Evolutionary conservation across 176 grass and related monocot species (phyloP), one percentile per base, ranked within the genome.

Genomic region (Eragrostis curvula): DNA sequence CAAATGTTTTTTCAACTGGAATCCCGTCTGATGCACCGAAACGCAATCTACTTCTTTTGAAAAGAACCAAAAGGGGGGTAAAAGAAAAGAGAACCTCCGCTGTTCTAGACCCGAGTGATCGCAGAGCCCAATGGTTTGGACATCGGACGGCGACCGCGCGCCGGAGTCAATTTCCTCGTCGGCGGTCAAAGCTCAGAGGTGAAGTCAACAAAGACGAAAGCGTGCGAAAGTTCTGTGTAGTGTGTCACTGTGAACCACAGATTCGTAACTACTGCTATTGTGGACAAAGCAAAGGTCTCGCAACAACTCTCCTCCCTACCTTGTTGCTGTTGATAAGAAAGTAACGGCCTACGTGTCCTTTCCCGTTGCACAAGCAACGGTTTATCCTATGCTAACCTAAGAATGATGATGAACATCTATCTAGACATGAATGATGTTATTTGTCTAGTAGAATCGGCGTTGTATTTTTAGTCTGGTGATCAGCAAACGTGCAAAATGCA

Each of bases 181-280:
- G 76, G 15, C 50, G 43, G 43, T 28, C 48, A 42, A 24, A 23
- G 11, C 43, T 1, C 43, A 10, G 43, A 10, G 43, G 29, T 24
- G 13, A 82, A 65, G 85, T 77, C 85, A 87, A 76, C 85, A 87
- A 78, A 82, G 47, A 56, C 25, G 15, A 79, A 28, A 79, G 68
- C n/a, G 29, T 63, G 10, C 20, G 18, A 74, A 79, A 71, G 10
- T 28, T 66, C 5, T 18, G 13, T 46, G 49, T 20, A 18, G 11
- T 51, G 11, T 51, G 43, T 45, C 43, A 20, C 43, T 62, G 44
- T 51, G 53, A 20, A 20, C 66, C 51, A 70, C 65, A 18, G 83
- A 9, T 74, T 21, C n/a, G 32, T 45, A 45, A 45, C 43, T 45
- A 45, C 43, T 45, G 43, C 8, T 45, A 7, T 27, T 15, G 39